A percentile compares a stretch with the other conserved stretches of the same genome.
Conservation (phyloP, 2,329 filamentous ascomycete species). For the Daldinia eschscholtzii region DNA sequence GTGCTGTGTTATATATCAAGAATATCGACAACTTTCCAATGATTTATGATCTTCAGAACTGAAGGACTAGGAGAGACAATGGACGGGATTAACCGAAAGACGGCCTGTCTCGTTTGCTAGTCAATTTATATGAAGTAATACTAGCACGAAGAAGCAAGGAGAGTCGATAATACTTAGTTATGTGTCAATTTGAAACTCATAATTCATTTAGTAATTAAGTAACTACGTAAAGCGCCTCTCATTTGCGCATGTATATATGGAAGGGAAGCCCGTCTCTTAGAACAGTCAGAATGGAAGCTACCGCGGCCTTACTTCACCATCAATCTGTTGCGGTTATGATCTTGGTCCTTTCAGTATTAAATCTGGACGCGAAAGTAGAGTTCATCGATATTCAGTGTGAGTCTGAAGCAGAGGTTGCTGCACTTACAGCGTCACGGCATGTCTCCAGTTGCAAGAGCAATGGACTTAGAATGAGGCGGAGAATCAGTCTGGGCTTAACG, state of each 20-base stretch:
- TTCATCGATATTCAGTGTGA: background rate
- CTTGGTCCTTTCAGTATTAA: no score
- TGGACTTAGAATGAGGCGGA: background rate
- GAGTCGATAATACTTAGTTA: background rate
- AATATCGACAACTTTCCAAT: background rate
- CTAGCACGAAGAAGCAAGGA: background rate
- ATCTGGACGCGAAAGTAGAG: background rate
- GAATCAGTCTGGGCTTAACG: background rate
- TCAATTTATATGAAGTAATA: background rate
- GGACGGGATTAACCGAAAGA: background rate
- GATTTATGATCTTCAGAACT: background rate
- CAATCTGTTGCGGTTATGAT: background rate
- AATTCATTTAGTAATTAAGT: background rate
- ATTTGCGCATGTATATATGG: background rate
- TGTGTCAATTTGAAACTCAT: background rate
- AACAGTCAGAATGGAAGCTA: background rate
- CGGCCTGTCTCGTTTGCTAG: background rate
- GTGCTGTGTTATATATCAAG: constrained; percentile 14
- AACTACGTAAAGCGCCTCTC: background rate
- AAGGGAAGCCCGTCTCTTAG: background rate
- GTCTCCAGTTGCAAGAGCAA: background rate
- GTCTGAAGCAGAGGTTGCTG: background rate
- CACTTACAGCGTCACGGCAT: background rate
- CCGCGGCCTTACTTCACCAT: background rate
- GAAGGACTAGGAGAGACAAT: background rate